Percentiles rank a stretch among this genome's conserved stretches.
phyloP scores from a whole-genome alignment of 2,329 filamentous ascomycete genomes.

The Colletotrichum limetticola region DNA sequence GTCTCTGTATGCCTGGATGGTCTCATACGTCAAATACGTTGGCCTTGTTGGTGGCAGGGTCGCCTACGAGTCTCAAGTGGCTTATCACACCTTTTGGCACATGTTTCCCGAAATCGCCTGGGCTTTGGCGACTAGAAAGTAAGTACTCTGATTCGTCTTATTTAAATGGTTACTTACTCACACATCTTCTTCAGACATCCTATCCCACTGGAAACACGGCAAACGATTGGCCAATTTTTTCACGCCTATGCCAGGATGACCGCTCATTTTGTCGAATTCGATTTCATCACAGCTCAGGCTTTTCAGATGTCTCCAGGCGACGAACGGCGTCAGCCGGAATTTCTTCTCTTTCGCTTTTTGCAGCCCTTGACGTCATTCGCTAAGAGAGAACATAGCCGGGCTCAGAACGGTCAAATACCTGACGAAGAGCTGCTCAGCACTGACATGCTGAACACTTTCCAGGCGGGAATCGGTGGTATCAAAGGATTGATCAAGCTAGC shows the following conservation, averaged over 20 bases:
- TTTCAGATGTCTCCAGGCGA: conserved; percentile 36
- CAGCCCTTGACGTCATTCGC: conserved; percentile 51
- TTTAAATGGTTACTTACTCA: not conserved
- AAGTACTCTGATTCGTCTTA: not conserved
- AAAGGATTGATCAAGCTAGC: conserved; percentile 54
- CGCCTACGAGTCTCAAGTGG: conserved; percentile 55
- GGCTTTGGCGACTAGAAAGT: conserved; percentile 43
- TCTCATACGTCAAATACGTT: conserved; percentile 56
- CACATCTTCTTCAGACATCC: conserved; percentile 4
- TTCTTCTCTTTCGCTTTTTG: conserved; percentile 59
- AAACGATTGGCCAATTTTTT: conserved; percentile 50
- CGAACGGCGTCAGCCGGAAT: conserved; percentile 47
- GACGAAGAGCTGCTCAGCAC: conserved; percentile 44
- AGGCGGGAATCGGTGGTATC: conserved; percentile 53
- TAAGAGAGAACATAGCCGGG: conserved; percentile 36
- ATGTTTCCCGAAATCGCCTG: conserved; percentile 62
- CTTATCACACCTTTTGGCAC: conserved; percentile 62
- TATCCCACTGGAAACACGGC: conserved; percentile 34
- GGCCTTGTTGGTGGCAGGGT: conserved; percentile 44
- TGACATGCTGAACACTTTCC: conserved; percentile 57
- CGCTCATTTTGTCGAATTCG: conserved; percentile 62
- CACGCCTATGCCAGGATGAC: conserved; percentile 59
- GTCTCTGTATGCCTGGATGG: conserved; percentile 61
- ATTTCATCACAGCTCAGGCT: conserved; percentile 47
- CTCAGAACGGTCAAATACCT: conserved; percentile 14